These are phyloP conservation scores for Aurinia saxatilis DNA, from an alignment of 345 rosid genomes.

Conservation along the genomic window DNA sequence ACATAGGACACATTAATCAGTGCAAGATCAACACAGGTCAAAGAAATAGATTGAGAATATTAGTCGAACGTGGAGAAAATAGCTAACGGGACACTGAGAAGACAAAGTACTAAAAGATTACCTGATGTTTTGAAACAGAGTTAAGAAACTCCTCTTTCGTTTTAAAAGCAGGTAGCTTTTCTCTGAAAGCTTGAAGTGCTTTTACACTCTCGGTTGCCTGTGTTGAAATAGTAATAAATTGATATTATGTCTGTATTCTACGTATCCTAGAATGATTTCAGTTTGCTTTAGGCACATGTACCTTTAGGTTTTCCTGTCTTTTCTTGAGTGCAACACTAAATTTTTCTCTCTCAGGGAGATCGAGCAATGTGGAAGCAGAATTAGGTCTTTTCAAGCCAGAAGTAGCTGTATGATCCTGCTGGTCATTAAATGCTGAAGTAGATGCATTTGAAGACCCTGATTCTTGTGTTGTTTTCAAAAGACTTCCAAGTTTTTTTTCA, in stretches of 20 bases:
- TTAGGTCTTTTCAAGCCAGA: constrained; percentile 28
- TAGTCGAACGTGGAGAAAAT: not conserved
- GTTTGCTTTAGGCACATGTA: constrained; percentile 15
- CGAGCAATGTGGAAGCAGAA: constrained; percentile 26
- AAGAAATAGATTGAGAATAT: not conserved
- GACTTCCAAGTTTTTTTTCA: constrained; percentile 74
- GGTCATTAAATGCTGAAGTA: constrained; percentile 26
- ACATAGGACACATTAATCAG: not conserved
- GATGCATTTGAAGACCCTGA: constrained; percentile 33
- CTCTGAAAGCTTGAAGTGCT: constrained; percentile 67
- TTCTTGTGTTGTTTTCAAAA: constrained; percentile 50
- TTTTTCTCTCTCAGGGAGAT: constrained; percentile 47
- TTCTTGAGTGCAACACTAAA: constrained; percentile 61
- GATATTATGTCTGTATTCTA: not conserved
- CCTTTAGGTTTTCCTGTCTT: constrained; percentile 67
- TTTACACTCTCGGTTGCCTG: constrained; percentile 52
- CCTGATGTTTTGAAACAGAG: constrained; percentile 82
- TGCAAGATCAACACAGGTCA: constrained; percentile 6
- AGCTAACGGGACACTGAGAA: not conserved
- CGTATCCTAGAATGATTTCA: not conserved
- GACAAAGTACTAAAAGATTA: constrained; percentile 15
- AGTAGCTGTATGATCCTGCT: constrained; percentile 30
- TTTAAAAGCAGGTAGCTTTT: constrained; percentile 86
- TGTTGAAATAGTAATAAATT: constrained; percentile 7
- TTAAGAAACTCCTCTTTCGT: constrained; percentile 64